These are phyloP conservation scores for Diaporthe vexans DNA, from an alignment of 2,329 filamentous ascomycete species.

Conservation along the genomic window DNA sequence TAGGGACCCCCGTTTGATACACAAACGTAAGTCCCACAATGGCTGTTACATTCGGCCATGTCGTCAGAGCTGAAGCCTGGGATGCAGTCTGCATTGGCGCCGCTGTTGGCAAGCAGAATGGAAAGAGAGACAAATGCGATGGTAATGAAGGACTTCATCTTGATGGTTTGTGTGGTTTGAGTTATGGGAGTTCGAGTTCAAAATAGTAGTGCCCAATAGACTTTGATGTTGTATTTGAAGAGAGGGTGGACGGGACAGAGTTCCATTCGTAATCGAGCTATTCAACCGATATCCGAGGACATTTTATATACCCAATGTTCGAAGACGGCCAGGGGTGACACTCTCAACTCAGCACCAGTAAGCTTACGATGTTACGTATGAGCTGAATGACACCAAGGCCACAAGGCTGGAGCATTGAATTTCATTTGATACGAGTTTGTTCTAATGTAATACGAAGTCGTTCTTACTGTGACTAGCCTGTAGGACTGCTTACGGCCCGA, in stretches of 20 bases:
- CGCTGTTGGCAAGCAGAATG: constrained; percentile 19
- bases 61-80: constrained; percentile 12
- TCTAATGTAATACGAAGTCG: background rate
- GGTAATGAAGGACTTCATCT: constrained; percentile 27
- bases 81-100: constrained; percentile 28
- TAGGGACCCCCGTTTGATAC: constrained; percentile 23
- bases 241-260: too few relatives aligned
- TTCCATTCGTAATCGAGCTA: background rate
- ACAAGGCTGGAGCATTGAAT: background rate
- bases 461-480: background rate
- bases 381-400: background rate
- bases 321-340: too few relatives aligned
- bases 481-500: background rate
- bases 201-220: background rate
- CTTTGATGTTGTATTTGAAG: background rate
- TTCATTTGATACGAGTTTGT: background rate
- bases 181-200: background rate
- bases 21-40: constrained; percentile 28
- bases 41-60: constrained; percentile 19
- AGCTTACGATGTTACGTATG: constrained; percentile 2
- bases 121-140: constrained; percentile 16
- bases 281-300: background rate
- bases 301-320: background rate
- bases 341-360: background rate
- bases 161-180: background rate